Conservation (phyloP, 306 rosid species). For the Betula pendula region DNA sequence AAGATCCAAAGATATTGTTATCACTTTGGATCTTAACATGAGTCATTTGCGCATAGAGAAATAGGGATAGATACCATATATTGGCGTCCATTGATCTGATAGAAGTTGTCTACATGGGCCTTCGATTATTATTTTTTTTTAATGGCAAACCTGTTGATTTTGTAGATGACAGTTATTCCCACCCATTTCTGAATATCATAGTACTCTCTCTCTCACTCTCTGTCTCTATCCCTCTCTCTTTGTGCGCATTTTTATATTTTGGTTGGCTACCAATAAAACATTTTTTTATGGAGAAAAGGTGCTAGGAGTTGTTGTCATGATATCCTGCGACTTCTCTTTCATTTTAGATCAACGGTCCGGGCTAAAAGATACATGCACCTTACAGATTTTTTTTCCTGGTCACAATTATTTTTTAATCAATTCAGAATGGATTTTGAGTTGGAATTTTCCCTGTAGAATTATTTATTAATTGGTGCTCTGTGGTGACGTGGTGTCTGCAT, state of each 20-base stretch:
- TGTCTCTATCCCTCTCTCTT: background rate
- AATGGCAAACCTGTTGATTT: too few relatives aligned
- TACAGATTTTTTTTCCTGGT: too few relatives aligned
- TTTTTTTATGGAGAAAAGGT: background rate
- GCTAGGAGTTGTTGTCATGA: background rate
- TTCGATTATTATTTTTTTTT: too few relatives aligned
- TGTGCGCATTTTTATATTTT: background rate
- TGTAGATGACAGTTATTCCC: background rate
- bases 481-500: too few relatives aligned
- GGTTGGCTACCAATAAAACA: background rate
- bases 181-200: background rate
- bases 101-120: background rate
- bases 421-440: background rate
- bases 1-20: slow-evolving; percentile 48
- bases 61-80: slow-evolving; percentile 35
- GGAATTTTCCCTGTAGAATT: background rate
- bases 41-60: slow-evolving; percentile 35
- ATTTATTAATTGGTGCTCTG: background rate
- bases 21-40: slow-evolving; percentile 30
- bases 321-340: background rate
- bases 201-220: background rate
- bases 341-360: background rate
- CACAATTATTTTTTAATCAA: background rate
- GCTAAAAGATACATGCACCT: background rate
- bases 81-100: slow-evolving; percentile 35